Conservation (phyloP, 1,284 basidiomycete species). For the Leucoagaricus sp. region DNA sequence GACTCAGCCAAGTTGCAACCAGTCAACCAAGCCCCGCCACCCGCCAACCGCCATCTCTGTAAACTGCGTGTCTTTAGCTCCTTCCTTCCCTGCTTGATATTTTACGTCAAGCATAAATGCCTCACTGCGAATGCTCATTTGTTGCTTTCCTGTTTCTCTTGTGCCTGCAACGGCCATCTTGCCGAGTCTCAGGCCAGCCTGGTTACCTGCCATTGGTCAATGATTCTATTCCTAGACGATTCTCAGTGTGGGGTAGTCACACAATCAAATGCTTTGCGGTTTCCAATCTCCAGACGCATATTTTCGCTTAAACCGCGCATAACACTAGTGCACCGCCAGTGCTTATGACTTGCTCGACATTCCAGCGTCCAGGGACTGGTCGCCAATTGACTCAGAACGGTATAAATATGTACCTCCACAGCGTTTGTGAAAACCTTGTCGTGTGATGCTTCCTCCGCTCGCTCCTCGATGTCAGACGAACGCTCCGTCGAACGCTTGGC, state of each 20-base stretch:
- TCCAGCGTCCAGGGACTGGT: not conserved
- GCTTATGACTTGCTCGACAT: not conserved
- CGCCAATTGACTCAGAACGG: not conserved
- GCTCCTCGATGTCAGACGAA: slow-evolving; percentile 10
- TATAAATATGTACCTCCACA: not conserved
- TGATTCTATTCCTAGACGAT: too few species aligned
- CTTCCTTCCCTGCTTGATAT: too few species aligned
- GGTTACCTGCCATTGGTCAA: too few species aligned
- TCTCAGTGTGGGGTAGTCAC: too few species aligned
- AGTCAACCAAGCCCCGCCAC: not conserved
- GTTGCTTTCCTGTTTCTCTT: too few species aligned
- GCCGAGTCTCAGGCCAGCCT: too few species aligned
- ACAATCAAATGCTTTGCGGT: too few species aligned
- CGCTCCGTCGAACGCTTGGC: not conserved
- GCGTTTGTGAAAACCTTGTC: not conserved
- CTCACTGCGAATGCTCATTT: not conserved
- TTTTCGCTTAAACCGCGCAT: not conserved
- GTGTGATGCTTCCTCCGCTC: slow-evolving; percentile 4
- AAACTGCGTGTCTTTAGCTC: too few species aligned
- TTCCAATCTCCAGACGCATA: too few species aligned
- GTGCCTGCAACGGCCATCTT: too few species aligned
- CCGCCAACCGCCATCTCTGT: not conserved
- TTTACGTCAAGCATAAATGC: not conserved
- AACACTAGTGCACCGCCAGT: not conserved
- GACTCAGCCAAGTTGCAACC: slow-evolving; percentile 16